Percentiles rank a stretch among this genome's conserved stretches.
Evolutionary conservation across 108 stramenopile species (phyloP).

Genomic region (Nitzschia inconspicua): DNA sequence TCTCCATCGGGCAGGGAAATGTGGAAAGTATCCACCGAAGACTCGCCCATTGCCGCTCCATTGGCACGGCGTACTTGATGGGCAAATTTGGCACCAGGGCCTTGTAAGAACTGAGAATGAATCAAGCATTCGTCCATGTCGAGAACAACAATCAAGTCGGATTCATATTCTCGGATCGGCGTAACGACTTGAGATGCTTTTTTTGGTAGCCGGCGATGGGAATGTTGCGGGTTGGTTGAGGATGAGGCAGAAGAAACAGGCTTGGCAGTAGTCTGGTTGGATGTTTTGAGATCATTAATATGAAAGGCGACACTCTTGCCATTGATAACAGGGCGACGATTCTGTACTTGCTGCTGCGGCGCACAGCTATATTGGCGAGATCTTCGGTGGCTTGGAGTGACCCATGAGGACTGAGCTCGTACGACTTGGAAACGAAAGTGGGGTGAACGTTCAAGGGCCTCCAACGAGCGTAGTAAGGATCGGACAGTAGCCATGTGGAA

Average conservation of each 20-base stretch:
- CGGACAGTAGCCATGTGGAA: too few species aligned
- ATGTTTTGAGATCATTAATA: constrained; percentile 22
- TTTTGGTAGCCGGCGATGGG: not conserved
- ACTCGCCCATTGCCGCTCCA: not conserved
- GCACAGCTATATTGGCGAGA: too few species aligned
- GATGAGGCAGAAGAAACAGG: not conserved
- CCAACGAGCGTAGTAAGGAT: constrained; percentile 14
- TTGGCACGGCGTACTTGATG: constrained; percentile 32
- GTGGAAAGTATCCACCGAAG: constrained; percentile 57
- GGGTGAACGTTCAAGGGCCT: constrained; percentile 3
- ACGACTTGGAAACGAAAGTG: not conserved
- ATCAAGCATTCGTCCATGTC: constrained; percentile 99
- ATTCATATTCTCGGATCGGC: constrained; percentile 36
- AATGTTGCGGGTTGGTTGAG: not conserved
- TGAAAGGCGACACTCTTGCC: constrained; percentile 37
- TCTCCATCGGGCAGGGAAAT: constrained; percentile 73
- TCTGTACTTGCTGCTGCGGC: not conserved
- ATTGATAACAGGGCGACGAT: constrained; percentile 34
- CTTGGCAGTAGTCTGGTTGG: not conserved
- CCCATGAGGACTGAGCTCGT: constrained; percentile 20
- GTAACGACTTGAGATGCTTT: not conserved
- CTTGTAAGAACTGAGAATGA: constrained; percentile 89
- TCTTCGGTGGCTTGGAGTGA: constrained; percentile 6
- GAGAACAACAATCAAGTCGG: constrained; percentile 90
- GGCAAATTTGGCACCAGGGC: constrained; percentile 38